Evolutionary conservation across 1,139 yeast species (phyloP).

Genomic region (Saccharomyces hybrid): DNA sequence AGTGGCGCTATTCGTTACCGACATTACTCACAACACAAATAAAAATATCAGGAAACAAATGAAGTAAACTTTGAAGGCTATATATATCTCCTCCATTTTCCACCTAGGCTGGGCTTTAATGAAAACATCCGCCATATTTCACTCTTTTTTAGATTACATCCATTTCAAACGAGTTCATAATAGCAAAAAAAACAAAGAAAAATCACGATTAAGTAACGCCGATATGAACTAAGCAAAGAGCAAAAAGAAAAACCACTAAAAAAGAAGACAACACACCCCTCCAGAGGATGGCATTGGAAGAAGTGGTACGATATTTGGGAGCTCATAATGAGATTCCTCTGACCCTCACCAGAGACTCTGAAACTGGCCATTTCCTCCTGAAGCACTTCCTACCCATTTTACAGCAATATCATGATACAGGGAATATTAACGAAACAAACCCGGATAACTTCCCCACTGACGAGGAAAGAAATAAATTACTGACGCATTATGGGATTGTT

Average conservation of each 20-base stretch:
- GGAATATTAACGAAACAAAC: slow-evolving; percentile 7
- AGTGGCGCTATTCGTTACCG: background rate
- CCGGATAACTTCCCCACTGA: slow-evolving; percentile 5
- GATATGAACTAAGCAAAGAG: no score
- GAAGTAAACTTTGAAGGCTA: no score
- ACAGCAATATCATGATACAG: background rate
- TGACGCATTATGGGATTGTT: slow-evolving; percentile 23
- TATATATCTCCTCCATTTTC: no score
- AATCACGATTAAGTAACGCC: background rate
- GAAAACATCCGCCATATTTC: no score
- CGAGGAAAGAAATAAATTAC: slow-evolving; percentile 15
- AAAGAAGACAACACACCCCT: background rate
- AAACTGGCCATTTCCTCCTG: slow-evolving; percentile 3
- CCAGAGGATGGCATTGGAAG: background rate
- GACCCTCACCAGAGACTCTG: slow-evolving; percentile 1
- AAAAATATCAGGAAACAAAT: no score
- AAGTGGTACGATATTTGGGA: background rate
- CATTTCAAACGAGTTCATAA: no score
- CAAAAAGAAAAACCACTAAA: background rate
- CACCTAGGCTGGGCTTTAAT: no score
- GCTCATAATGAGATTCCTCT: background rate
- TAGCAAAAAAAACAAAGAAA: background rate
- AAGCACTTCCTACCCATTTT: background rate
- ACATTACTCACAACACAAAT: background rate
- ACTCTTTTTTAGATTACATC: no score